Conservation (phyloP, 78 protist genomes). For the Isochrysis galbana region DNA sequence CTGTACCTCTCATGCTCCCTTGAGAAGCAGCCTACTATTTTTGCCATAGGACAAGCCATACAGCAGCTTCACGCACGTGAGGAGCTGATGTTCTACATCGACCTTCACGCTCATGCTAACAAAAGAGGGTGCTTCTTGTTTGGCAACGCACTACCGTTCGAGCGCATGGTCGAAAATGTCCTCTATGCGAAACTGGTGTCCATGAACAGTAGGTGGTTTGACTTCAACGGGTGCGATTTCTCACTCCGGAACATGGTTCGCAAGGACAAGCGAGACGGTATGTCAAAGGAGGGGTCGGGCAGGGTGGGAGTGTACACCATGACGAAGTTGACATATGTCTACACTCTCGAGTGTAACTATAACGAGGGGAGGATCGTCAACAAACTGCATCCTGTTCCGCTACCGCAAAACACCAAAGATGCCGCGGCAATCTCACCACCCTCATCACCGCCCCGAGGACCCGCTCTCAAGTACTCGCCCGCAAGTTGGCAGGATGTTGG, state of each 20-base stretch:
- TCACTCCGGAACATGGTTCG: neutral
- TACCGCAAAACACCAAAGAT: neutral
- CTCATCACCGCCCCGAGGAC: neutral
- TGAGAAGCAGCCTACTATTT: neutral
- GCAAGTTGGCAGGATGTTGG: neutral
- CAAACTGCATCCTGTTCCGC: neutral
- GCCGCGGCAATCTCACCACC: neutral
- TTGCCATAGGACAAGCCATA: neutral
- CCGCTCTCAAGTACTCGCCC: conserved; percentile 3
- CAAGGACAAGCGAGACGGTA: neutral
- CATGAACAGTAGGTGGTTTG: conserved; percentile 30
- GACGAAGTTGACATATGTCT: conserved; percentile 1
- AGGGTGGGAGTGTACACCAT: conserved; percentile 8
- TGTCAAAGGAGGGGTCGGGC: conserved; percentile 6
- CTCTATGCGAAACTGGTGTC: conserved; percentile 35
- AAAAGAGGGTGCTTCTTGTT: conserved; percentile 32
- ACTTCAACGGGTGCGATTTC: conserved; percentile 27
- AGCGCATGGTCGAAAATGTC: neutral
- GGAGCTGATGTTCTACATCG: neutral
- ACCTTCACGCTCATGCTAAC: conserved; percentile 24
- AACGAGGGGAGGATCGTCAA: neutral
- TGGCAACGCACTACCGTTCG: neutral
- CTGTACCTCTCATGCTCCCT: neutral
- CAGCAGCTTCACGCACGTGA: neutral
- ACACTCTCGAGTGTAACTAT: conserved; percentile 48